Evolutionary conservation across 2,329 filamentous ascomycete genomes (phyloP), one percentile per base, ranked within the genome.

Genomic region (Tolypocladium guangdongense): DNA sequence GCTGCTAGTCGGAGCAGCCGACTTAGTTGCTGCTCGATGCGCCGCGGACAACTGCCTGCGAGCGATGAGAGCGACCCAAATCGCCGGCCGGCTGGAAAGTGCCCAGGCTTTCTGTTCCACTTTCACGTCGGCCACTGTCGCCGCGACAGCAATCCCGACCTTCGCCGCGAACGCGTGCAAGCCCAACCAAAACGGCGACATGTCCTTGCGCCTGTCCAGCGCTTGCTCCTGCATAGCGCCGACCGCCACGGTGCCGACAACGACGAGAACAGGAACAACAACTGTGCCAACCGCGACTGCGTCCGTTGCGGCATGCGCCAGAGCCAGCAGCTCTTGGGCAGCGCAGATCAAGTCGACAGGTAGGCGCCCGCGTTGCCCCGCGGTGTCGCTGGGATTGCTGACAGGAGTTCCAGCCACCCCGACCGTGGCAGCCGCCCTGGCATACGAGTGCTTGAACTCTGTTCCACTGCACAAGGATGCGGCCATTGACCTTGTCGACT

Each of bases 11-110:
- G 53, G 41, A 33, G 45, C 18, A 38, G 35, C 33, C 22, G 51
- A 52, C 35, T 32, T 45, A 16, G 53, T 49, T 32, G 39, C 52
- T 49, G 54, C 58, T 41, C 52, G 55, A 24, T 69, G 68, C 60
- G 57, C 59, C 53, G 66, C 66, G 49, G 68, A 71, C 60, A 67
- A 70, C 57, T 71, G 69, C 59, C 64, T 70, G 27, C 65, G 67
- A 22, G 67, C 69, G n/a, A 54, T 71, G 55, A 60, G 65, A 38
- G 64, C 69, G 39, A 68, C 61, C 14, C 63, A 64, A 51, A 63
- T 59, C 24, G 63, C 65, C 12, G 66, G 64, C 52, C 66, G 66
- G 22, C 58, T 70, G 8, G 56, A 63, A 53, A 60, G 61, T 51
- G 66, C 66, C 14, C 62, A 61, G 56, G 58, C 62, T 1, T 71